Evolutionary conservation across 371 early-diverging fungal species (phyloP).

Genomic region (Mucor lusitanicus): DNA sequence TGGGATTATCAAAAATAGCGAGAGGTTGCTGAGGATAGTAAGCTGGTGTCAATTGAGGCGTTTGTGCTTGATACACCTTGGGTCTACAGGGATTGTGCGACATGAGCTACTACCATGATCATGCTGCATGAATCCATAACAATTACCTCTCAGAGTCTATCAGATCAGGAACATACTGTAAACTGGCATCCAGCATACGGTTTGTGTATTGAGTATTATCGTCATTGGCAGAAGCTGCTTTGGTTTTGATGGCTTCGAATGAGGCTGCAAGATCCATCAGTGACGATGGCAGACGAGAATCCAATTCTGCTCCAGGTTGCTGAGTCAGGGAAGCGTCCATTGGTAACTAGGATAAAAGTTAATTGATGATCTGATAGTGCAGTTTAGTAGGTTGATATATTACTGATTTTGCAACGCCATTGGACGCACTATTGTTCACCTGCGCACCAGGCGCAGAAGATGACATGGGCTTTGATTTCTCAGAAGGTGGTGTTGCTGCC

Average conservation of each 20-base stretch:
- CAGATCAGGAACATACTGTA: conserved; percentile 75
- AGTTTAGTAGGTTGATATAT: conserved; percentile 4
- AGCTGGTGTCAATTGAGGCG: conserved; percentile 78
- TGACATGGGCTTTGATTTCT: conserved; percentile 26
- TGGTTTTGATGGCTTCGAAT: conserved; percentile 76
- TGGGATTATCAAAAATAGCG: conserved; percentile 80
- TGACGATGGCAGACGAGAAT: conserved; percentile 73
- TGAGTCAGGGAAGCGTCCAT: conserved; percentile 18
- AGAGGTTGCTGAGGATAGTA: conserved; percentile 91
- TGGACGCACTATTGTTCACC: conserved; percentile 47
- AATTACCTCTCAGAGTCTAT: conserved; percentile 67
- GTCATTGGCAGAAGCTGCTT: conserved; percentile 38
- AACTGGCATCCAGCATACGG: conserved; percentile 78
- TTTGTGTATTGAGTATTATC: conserved; percentile 47
- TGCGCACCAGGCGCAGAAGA: conserved; percentile 24
- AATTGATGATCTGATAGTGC: conserved; percentile 22
- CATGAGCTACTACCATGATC: no score
- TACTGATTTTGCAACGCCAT: conserved; percentile 57
- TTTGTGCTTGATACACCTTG: conserved; percentile 72
- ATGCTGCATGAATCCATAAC: no score
- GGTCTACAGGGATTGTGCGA: conserved; percentile 33
- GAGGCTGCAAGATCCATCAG: conserved; percentile 79
- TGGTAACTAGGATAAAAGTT: conserved; percentile 16
- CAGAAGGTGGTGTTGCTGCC: conserved; percentile 17
- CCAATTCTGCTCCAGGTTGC: conserved; percentile 44